Evolutionary conservation across 768 basidiomycete genomes (phyloP), one percentile per base, ranked within the genome.

Genomic region (Tricholoma matsutake): DNA sequence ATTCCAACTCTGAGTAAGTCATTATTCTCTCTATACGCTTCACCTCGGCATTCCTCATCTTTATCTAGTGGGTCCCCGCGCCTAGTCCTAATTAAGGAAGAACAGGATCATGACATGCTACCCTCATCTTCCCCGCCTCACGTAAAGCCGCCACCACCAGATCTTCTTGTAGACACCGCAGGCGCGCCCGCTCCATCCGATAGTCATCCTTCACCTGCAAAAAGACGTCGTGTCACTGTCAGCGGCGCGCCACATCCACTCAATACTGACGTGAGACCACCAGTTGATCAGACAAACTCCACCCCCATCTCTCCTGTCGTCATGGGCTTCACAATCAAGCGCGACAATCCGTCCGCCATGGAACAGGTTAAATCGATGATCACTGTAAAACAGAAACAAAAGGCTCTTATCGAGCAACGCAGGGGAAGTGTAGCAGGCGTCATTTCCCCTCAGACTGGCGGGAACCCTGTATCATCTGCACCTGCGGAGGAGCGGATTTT

Each of bases 171-270:
- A 35, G 71, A 75, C 64, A 64, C 67, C 29, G 47, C 63, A 22
- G 63, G 67, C 59, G 71, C 76, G 9, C 81, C 78, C 13, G 70
- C 80, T 29, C 77, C 80, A 0, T 79, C 83, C 51, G 71, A 68
- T 60, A 63, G 75, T 34, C 78, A 71, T 53, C 81, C 83, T 4
- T 75, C 79, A 22, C 79, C 81, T 6, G 72, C 77, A 28, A 88
- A 89, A 81, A 86, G 81, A 63, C 85, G 90, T 64, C 85, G 90
- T 47, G 84, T 88, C 61, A 91, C 89, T 43, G 79, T 89, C 72
- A 85, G 83, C 68, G 86, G 88, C 61, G 74, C 82, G 1, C 81
- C 83, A 29, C 79, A 81, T 62, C 75, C 80, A 41, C 78, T 84
- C 65, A 82, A 85, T 68, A 83, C 86, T 32, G 79, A 85, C 65